Conservation (phyloP, 805 yeast species). For the Metschnikowia sp. region DNA sequence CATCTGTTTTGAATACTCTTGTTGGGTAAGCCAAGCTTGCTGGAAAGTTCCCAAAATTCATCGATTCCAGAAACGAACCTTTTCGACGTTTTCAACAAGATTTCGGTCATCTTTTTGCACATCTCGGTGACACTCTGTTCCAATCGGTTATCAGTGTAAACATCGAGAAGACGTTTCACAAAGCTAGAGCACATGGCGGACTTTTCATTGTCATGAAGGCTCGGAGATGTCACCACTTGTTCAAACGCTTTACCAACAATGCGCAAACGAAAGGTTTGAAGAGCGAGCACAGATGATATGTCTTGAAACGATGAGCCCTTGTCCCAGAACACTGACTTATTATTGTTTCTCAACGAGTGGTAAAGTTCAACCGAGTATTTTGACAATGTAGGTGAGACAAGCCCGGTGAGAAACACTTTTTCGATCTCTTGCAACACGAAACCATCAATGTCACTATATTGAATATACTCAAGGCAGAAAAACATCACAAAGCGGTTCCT, state of each 20-base stretch:
- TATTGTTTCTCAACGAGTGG: conserved; percentile 16
- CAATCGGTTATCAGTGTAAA: conserved; percentile 24
- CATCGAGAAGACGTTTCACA: conserved; percentile 23
- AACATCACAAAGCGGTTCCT: conserved; percentile 30
- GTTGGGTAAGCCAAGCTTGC: conserved; percentile 28
- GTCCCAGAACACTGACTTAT: conserved; percentile 17
- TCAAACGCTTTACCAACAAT: conserved; percentile 20
- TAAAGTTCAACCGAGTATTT: conserved; percentile 25
- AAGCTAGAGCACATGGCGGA: conserved; percentile 19
- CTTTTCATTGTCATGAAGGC: conserved; percentile 11
- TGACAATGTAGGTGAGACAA: conserved; percentile 26
- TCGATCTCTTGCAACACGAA: conserved; percentile 14
- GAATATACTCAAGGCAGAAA: conserved; percentile 25
- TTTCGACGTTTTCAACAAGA: conserved; percentile 19
- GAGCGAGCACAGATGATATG: conserved; percentile 16
- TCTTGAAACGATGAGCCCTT: conserved; percentile 19
- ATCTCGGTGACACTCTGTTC: conserved; percentile 27
- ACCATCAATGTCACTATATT: conserved; percentile 18
- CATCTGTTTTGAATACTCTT: conserved; percentile 23
- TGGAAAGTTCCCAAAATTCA: conserved; percentile 19
- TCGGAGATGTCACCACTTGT: conserved; percentile 14
- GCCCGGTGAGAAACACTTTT: conserved; percentile 20
- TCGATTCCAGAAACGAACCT: conserved; percentile 12
- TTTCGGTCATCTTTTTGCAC: conserved; percentile 26
- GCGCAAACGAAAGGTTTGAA: conserved; percentile 19